Evolutionary conservation across 345 rosid species (phyloP), one percentile per base, ranked within the genome.

Genomic region (Acer campestre): DNA sequence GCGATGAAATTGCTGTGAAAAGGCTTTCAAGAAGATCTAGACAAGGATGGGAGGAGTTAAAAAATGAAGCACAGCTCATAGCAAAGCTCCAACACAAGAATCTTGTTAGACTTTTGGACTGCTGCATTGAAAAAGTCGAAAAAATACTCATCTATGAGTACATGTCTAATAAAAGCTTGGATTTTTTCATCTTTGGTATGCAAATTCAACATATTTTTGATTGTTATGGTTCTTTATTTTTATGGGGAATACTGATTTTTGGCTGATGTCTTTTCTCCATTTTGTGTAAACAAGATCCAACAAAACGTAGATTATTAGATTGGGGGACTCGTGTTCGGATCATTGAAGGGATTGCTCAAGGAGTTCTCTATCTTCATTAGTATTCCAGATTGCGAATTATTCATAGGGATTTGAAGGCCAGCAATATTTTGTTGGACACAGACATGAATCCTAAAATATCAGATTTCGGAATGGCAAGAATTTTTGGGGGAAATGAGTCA

Each of bases 1-100:
- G 87, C 16, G 75, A 81, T 64, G 87, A 89, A 68, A 75, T 89
- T 35, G 90, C 91, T 61, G 87, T 88, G 31, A 89, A 89, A 46
- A 86, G 88, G 73, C 80, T 89, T 18, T 86, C 89, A 17, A 79
- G 55, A 49, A 68, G 61, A 46, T 89, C 89, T 0, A 82, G 90
- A 17, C 88, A 89, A 81, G 93, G 91, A n/a, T 56, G 70, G 23
- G 73, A 78, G 22, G 85, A 85, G 84, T 82, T 85, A 46, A 85
- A 70, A 73, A 84, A 70, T 68, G 84, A 90, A 77, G 89, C 81
- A 3, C 6, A 78, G 69, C 78, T 86, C 58, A 85, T 85, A 2
- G 84, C 89, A 5, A 88, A 83, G 51, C 89, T 90, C 25, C 90
- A 90, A 70, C 91, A 90, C 80, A 79, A 83, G 65, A 89, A 85